Evolutionary conservation across 306 rosid species (phyloP), one percentile per base, ranked within the genome.

Genomic region (Lathyrus oleraceus): DNA sequence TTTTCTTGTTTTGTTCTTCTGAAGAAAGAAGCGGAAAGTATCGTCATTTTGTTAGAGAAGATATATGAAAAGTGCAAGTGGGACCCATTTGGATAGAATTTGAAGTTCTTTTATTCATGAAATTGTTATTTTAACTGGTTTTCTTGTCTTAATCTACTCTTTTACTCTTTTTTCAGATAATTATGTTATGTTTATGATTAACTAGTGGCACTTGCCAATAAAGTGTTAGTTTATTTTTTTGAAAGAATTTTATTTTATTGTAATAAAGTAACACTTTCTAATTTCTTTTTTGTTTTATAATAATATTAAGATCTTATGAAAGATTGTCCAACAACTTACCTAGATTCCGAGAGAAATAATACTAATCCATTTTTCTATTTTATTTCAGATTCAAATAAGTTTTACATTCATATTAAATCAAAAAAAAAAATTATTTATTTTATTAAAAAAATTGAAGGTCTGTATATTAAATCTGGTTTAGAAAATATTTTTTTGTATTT

Each of bases 31-130:
- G 59, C 16, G 6, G 48, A 54, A n/a, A n/a, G 30, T 45, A 30
- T 63, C 51, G 61, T 63, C 3, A 15, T 65, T 44, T 42, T 67
- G 38, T 44, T n/a, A 21, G n/a, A 51, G 53, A 42, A 17, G 49
- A 49, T 19, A 20, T 25, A 35, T 54, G 36, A 57, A 75, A 89
- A 82, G 89, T 74, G 82, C 87, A 58, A 54, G 79, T 81, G 82
- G 91, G 76, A 66, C 19, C 81, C 79, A 28, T 23, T 60, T 60
- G 78, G 85, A 76, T 67, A 73, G 66, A 81, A 49, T 81, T 65
- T 19, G 75, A 49, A 57, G 2, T 56, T 20, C 38, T 38, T 15
- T 72, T 68, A 6, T 38, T 63, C n/a, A 70, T 27, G 47, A 8
- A 27, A 48, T 38, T 48, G 2, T 38, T 60, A 11, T 65, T 35